Percentiles rank a stretch among this genome's conserved stretches.
Conservation (phyloP, 495 filamentous ascomycete genomes). For the Tuber aestivum region DNA sequence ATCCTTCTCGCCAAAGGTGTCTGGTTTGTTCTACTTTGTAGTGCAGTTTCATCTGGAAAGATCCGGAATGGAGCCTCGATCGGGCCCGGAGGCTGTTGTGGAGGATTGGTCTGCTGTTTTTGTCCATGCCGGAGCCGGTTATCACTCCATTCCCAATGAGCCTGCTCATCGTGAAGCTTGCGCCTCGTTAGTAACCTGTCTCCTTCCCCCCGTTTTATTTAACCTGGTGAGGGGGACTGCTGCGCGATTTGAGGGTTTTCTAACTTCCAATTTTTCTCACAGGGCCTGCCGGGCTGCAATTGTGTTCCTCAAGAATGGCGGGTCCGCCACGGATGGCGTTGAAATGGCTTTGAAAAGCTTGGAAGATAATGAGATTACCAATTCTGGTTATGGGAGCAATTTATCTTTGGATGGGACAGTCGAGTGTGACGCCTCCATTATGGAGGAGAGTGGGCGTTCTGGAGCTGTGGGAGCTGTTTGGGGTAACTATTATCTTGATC, state of each 20-base stretch:
- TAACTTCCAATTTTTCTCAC: conserved; percentile 3
- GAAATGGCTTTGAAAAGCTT: conserved; percentile 80
- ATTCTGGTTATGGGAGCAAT: conserved; percentile 93
- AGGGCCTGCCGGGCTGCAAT: conserved; percentile 80
- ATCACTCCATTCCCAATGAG: conserved; percentile 80
- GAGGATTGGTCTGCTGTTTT: conserved; percentile 61
- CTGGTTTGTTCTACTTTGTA: neutral
- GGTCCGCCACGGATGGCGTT: conserved; percentile 79
- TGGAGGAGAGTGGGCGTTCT: conserved; percentile 84
- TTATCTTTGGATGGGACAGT: conserved; percentile 82
- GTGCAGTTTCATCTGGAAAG: conserved; percentile 5
- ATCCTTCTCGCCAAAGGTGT: neutral
- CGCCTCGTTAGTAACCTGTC: conserved; percentile 62
- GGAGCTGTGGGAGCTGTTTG: conserved; percentile 86
- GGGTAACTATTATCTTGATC: conserved; percentile 50
- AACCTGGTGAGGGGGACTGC: neutral
- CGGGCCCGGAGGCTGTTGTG: conserved; percentile 18
- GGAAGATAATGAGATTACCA: conserved; percentile 92
- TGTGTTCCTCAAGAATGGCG: conserved; percentile 68
- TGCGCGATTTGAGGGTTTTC: neutral
- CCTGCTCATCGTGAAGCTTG: conserved; percentile 74
- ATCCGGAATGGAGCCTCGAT: conserved; percentile 28
- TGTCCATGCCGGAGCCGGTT: conserved; percentile 94
- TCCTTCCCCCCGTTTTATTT: neutral
- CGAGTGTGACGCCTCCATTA: conserved; percentile 87